phyloP scores from a whole-genome alignment of 257 asterid species.

The Solanum habrochaites region DNA sequence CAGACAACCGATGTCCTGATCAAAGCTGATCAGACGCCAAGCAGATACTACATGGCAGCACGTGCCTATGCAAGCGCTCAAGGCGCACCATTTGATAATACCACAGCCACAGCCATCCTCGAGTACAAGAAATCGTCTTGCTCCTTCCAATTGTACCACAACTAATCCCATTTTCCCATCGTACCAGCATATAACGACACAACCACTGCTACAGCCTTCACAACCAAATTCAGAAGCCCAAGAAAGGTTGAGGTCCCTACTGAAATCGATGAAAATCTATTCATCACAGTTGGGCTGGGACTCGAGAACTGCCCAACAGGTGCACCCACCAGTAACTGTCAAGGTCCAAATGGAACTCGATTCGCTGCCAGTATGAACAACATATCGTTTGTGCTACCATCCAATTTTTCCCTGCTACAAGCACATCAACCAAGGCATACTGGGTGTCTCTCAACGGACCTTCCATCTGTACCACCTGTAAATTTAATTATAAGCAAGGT shows the following conservation, averaged over 20 bases:
- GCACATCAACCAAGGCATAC: slow-evolving; percentile 61
- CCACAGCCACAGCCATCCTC: slow-evolving; percentile 86
- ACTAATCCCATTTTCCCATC: slow-evolving; percentile 31
- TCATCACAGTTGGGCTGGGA: slow-evolving; percentile 68
- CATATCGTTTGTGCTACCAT: slow-evolving; percentile 68
- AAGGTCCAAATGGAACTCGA: slow-evolving; percentile 85
- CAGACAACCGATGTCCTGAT: slow-evolving; percentile 86
- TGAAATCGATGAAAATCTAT: slow-evolving; percentile 50
- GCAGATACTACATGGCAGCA: slow-evolving; percentile 65
- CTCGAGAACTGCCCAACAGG: slow-evolving; percentile 51
- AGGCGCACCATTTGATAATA: slow-evolving; percentile 73
- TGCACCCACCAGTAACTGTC: slow-evolving; percentile 34
- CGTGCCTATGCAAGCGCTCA: slow-evolving; percentile 85
- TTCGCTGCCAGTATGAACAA: slow-evolving; percentile 91
- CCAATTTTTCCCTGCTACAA: slow-evolving; percentile 59
- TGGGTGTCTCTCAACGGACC: slow-evolving; percentile 71
- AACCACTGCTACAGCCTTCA: slow-evolving; percentile 58
- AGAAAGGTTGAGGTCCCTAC: slow-evolving; percentile 38
- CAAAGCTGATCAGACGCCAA: slow-evolving; percentile 55
- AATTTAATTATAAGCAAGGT: slow-evolving; percentile 74
- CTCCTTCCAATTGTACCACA: slow-evolving; percentile 22
- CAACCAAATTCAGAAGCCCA: slow-evolving; percentile 52
- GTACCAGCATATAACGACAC: slow-evolving; percentile 77
- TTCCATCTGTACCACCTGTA: slow-evolving; percentile 53
- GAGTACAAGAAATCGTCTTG: slow-evolving; percentile 43